Base-by-base conservation (phyloP, 2,329 filamentous ascomycete genomes). In the Colletotrichum lentis region DNA sequence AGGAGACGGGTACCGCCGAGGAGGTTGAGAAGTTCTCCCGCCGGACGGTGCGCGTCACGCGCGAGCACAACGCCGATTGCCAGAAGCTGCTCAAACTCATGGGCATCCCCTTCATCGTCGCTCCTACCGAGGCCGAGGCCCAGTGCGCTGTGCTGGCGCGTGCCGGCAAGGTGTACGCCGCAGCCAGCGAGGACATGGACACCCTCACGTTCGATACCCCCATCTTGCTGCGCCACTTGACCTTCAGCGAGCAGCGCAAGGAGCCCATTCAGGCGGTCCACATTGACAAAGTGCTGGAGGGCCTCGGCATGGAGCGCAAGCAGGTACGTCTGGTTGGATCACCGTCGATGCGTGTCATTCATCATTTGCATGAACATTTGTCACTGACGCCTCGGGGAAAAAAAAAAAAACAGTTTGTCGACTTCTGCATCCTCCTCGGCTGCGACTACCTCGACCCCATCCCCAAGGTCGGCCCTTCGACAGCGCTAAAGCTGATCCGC, bases 1-100 rank as follows among this genome's bases (percentile, higher is more conserved):
- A 97, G 79, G 96, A 99, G 83, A 97, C 93, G 0, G 96, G 96
- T 70, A 99, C 96, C 3, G 94, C 95, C 24, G 86, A 99, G 78
- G 96, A 99, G n/a, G 88, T 99, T 4, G 96, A 99, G 81, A 98
- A 97, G 80, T 99, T 98, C 82, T 96, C 94, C 62, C 85, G 96
- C 66, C 85, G 96, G 61, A 98, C 95, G 1, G 96, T 99, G 55
- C 87, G 93, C 65, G 96, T 98, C 61, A 98, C 96, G n/a, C 87
- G 91, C 71, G 95, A 99, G 81, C 96, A 99, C 80, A 99, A 99
- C 76, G 90, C 89, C 49, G 96, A 99, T 78, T 98, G 96, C 79
- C 95, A 97, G 82, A 87, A 88, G 67, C 82, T 99, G 73, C 84
- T 99, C 70, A 95, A 93, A 82, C 84, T 98, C 65, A 99, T 99